Conservation (phyloP, 257 asterid genomes). For the Verbena officinalis region DNA sequence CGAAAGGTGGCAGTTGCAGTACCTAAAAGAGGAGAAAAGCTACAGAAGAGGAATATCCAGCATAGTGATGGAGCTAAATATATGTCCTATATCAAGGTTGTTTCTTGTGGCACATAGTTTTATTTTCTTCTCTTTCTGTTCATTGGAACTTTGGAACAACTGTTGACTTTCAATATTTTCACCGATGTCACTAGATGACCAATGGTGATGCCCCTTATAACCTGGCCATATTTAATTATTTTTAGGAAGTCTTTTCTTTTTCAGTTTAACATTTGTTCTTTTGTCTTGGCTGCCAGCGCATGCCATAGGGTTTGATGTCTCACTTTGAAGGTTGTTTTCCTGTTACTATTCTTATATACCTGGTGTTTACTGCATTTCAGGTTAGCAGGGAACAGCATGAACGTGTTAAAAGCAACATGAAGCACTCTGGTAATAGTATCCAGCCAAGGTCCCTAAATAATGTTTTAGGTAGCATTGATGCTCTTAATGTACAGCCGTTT, state of each 20-base stretch:
- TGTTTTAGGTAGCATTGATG: slow-evolving; percentile 75
- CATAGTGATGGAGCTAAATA: slow-evolving; percentile 78
- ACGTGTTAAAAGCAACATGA: slow-evolving; percentile 83
- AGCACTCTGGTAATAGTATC: slow-evolving; percentile 65
- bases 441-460: slow-evolving; percentile 70
- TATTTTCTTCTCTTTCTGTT: slow-evolving; percentile 21
- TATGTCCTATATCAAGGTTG: slow-evolving; percentile 95
- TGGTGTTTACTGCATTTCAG: slow-evolving; percentile 40
- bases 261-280: not conserved
- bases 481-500: slow-evolving; percentile 79
- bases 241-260: not conserved
- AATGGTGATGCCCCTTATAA: slow-evolving; percentile 1
- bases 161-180: not conserved
- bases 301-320: slow-evolving; percentile 1
- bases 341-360: not conserved
- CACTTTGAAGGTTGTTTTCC: slow-evolving; percentile 16
- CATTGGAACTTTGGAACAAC: slow-evolving; percentile 22
- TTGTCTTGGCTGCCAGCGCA: slow-evolving; percentile 10
- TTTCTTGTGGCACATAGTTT: slow-evolving; percentile 26
- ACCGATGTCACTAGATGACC: slow-evolving; percentile 5
- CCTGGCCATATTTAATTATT: slow-evolving; percentile 14
- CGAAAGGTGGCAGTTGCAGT: slow-evolving; percentile 41
- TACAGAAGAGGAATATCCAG: slow-evolving; percentile 63
- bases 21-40: slow-evolving; percentile 54
- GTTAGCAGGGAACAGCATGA: slow-evolving; percentile 92